phyloP scores from a whole-genome alignment of 1,284 basidiomycete genomes.

The Trichosporon inkin region DNA sequence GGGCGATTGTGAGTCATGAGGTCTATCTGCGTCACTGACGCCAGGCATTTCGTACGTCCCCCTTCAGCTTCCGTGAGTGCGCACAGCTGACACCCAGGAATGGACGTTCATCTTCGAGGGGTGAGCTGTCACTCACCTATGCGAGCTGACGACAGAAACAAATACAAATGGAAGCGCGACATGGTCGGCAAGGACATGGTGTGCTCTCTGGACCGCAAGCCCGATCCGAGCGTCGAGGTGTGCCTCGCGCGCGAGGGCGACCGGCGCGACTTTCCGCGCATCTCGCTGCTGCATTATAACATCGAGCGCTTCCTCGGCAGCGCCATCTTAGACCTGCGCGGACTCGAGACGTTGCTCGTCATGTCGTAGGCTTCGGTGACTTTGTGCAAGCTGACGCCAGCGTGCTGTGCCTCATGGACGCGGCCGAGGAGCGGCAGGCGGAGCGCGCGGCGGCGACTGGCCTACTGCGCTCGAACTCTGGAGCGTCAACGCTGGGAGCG shows the following conservation, averaged over 20 bases:
- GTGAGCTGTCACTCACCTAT: slow-evolving; percentile 21
- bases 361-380: slow-evolving; percentile 27
- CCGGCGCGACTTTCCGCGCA: slow-evolving; percentile 36
- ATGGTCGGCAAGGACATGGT: slow-evolving; percentile 41
- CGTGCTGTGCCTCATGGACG: slow-evolving; percentile 31
- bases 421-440: slow-evolving; percentile 23
- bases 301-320: slow-evolving; percentile 42
- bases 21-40: background rate
- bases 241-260: slow-evolving; percentile 42
- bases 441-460: background rate
- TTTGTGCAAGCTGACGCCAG: background rate
- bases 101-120: slow-evolving; percentile 48
- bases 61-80: background rate
- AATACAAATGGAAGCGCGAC: slow-evolving; percentile 45
- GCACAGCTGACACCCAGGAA: slow-evolving; percentile 23
- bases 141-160: slow-evolving; percentile 31
- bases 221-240: slow-evolving; percentile 47
- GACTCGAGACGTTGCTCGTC: slow-evolving; percentile 42
- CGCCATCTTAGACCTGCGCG: slow-evolving; percentile 46
- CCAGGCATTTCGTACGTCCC: background rate
- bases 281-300: slow-evolving; percentile 49
- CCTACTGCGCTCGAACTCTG: background rate
- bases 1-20: slow-evolving; percentile 39
- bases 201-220: slow-evolving; percentile 45
- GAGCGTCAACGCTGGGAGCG: background rate